phyloP scores from a whole-genome alignment of 139 green algal genomes.

The Marvania coccoides region DNA sequence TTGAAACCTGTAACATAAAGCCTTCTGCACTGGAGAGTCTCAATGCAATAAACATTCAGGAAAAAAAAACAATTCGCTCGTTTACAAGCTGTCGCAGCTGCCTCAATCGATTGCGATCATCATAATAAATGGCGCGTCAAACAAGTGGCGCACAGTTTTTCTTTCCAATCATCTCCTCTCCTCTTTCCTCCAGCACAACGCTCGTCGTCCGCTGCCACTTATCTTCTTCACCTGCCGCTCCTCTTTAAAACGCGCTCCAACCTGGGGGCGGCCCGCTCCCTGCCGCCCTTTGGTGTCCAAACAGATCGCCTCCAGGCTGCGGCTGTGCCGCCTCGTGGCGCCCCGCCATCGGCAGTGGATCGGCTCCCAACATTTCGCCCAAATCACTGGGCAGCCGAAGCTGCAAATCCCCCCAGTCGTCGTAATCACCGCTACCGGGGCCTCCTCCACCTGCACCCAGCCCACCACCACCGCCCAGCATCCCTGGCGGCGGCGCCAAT shows the following conservation, averaged over 20 bases:
- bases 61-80: not conserved
- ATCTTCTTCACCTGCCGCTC: not conserved
- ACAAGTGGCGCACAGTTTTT: too few species aligned
- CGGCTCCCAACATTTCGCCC: conserved; percentile 19
- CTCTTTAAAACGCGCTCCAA: not conserved
- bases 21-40: too few species aligned
- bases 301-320: not conserved
- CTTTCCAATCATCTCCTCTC: too few species aligned
- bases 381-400: conserved; percentile 24
- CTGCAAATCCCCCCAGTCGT: conserved; percentile 26
- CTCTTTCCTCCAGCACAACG: not conserved
- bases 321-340: not conserved
- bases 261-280: not conserved
- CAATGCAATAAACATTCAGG: not conserved
- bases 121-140: too few species aligned
- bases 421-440: not conserved
- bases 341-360: not conserved
- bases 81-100: not conserved
- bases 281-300: not conserved
- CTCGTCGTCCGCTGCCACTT: not conserved
- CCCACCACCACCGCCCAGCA: not conserved
- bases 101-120: too few species aligned
- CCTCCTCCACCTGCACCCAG: not conserved
- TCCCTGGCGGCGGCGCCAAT: too few species aligned
- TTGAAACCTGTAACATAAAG: too few species aligned